Base-by-base conservation (phyloP, 768 basidiomycete genomes). In the Leccinellum rugosiceps region DNA sequence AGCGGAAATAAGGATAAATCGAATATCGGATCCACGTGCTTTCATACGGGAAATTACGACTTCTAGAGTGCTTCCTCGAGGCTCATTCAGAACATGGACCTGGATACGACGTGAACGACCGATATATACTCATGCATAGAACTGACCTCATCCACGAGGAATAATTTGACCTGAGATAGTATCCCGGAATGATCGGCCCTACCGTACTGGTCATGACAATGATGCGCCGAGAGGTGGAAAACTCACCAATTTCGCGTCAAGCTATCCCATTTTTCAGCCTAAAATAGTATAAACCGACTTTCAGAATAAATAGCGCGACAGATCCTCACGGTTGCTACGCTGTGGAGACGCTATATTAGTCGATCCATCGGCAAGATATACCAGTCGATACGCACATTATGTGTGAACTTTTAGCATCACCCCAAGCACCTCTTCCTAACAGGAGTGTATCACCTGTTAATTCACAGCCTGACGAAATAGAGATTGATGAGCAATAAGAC, bases 241-340 rank as follows among this genome's bases (percentile, higher is more conserved):
- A 54, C 73, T 86, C 86, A 90, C 92, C 90, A 95, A 64, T 85
- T 89, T 45, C 96, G 80, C 6, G 95, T 98, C 55, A 99, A 73
- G 50, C 91, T 90, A 63, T 98, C 96, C 89, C 93, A 95, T 73
- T 99, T 99, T 74, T 99, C 96, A 2, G 90, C 92, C 89, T 94
- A 63, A 49, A 23, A 57, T 52, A 23, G 50, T 19, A 35, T 59
- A 53, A 52, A 53, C 4, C 19, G 34, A 46, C 19, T 8, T 11
- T 49, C 32, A 25, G 38, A 34, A 25, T 48, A n/a, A 52, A 19
- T 28, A 35, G 28, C 5, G 14, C 6, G 15, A 38, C 15, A 23
- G 25, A 50, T 4, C 49, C 77, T 73, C 68, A 91, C 92, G 49
- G 92, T 94, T 21, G 92, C 90, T 48, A 94, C 82, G 55, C 88